A percentile compares a stretch with the other conserved stretches of the same genome.
These are phyloP conservation scores for Penicillium sp. DNA, from an alignment of 2,329 filamentous ascomycete genomes.

Conservation along the genomic window DNA sequence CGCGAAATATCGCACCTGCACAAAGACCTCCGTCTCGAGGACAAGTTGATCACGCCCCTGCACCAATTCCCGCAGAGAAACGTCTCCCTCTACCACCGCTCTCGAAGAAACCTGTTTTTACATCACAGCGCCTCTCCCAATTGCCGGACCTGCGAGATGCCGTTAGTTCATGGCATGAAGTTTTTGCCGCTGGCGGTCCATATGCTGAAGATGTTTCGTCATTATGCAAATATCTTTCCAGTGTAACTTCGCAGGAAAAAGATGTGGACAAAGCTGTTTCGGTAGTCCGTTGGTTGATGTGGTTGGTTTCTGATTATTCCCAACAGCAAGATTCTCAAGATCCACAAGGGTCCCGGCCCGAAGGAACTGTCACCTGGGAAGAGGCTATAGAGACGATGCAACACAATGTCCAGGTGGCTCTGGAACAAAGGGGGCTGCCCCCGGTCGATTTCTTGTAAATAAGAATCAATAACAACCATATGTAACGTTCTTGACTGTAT, in stretches of 20 bases:
- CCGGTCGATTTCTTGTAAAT: conserved; percentile 42
- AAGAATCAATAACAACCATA: background rate
- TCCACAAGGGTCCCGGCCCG: conserved; percentile 32
- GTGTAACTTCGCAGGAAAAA: conserved; percentile 71
- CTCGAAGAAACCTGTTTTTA: conserved; percentile 60
- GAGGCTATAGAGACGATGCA: conserved; percentile 43
- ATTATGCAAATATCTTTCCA: conserved; percentile 68
- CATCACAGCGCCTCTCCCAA: conserved; percentile 54
- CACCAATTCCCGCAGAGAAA: conserved; percentile 21
- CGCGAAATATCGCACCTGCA: conserved; percentile 49
- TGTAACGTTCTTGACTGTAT: background rate
- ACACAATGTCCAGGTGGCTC: conserved; percentile 43
- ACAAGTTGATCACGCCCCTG: conserved; percentile 19
- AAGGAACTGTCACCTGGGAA: conserved; percentile 34
- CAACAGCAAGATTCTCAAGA: conserved; percentile 40
- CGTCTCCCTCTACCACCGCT: conserved; percentile 47
- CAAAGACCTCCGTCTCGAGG: conserved; percentile 17
- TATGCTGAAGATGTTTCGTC: conserved; percentile 75
- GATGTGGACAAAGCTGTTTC: conserved; percentile 73
- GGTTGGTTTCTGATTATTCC: conserved; percentile 38
- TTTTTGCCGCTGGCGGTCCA: conserved; percentile 72
- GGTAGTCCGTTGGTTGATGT: conserved; percentile 64
- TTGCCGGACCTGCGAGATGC: conserved; percentile 69
- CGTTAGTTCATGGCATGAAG: conserved; percentile 71
- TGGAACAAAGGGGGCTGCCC: conserved; percentile 48